A percentile compares a stretch with the other conserved stretches of the same genome.
These are phyloP conservation scores for Wickerhamomyces xylosicus DNA, from an alignment of 805 yeast species.

Conservation along the genomic window DNA sequence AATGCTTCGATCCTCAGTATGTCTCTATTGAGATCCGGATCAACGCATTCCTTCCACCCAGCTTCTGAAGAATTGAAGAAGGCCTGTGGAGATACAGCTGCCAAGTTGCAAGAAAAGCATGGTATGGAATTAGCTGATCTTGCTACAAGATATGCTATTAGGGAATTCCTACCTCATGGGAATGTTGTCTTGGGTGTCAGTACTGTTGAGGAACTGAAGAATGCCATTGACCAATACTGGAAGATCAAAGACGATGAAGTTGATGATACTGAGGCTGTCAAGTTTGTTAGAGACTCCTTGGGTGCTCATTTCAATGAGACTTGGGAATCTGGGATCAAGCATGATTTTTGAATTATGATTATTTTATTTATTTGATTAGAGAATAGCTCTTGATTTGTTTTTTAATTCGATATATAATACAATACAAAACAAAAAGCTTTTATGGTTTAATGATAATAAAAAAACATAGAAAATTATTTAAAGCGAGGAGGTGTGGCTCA, in stretches of 20 bases:
- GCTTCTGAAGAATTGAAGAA: slow-evolving; percentile 48
- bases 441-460: no score
- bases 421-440: no score
- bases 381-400: no score
- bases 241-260: slow-evolving; percentile 25
- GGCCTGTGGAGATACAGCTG: slow-evolving; percentile 24
- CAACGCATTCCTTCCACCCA: slow-evolving; percentile 75
- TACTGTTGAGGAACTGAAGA: slow-evolving; percentile 46
- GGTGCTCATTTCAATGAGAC: slow-evolving; percentile 52
- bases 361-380: no score
- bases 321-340: slow-evolving; percentile 47
- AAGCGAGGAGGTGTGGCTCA: no score
- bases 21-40: slow-evolving; percentile 67
- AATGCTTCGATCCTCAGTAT: slow-evolving; percentile 84
- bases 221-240: slow-evolving; percentile 52
- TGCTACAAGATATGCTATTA: slow-evolving; percentile 67
- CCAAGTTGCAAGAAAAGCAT: slow-evolving; percentile 27
- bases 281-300: slow-evolving; percentile 33
- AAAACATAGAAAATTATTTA: no score
- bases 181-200: slow-evolving; percentile 72
- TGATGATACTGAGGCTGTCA: slow-evolving; percentile 23
- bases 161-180: slow-evolving; percentile 30
- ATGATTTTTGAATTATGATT: slow-evolving; percentile 1
- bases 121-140: slow-evolving; percentile 68
- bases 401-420: no score